Evolutionary conservation across 1,284 basidiomycete species (phyloP), one percentile per base, ranked within the genome.

Genomic region (Trametes polyzona): DNA sequence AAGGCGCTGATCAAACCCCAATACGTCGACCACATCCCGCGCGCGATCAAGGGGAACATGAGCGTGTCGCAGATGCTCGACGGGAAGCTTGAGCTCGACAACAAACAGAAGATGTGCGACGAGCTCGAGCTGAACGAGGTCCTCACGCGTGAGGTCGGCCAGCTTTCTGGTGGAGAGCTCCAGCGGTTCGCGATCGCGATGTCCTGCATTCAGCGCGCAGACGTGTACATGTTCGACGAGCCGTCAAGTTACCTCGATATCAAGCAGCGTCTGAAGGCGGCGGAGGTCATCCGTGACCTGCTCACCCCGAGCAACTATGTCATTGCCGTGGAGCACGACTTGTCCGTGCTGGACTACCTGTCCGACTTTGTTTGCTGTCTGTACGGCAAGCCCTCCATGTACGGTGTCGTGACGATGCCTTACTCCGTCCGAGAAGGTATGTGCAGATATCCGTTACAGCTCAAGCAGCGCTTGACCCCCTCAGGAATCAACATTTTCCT

Each of bases 1-100:
- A 97, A 97, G 78, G 95, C 96, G 1, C 84, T 98, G 61, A 98
- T 98, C 75, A 98, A 98, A 76, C 96, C 96, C 1, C 96, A 98
- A 84, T 98, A 98, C 71, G 96, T 98, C 65, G 96, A 98, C 73
- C 95, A 98, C 73, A 98, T 98, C 69, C 96, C 96, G 7, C 86
- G 90, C 53, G 93, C 93, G 40, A 93, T 98, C 81, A 98, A 98
- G 77, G 93, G 92, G 55, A 82, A 79, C 52, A 84, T 93, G 81
- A 88, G 88, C 1, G 95, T 98, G 30, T 79, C 81, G 10, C 81
- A 93, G 70, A 96, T 98, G 95, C 84, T 98, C 56, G 88, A 95
- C 69, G 87, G 89, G 44, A 94, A 93, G 73, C 75, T 89, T 47
- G 93, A 96, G 72, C 80, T 86, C 33, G 86, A 92, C 70, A 95